phyloP scores from a whole-genome alignment of 768 basidiomycete genomes.

The Psilocybe sp. region DNA sequence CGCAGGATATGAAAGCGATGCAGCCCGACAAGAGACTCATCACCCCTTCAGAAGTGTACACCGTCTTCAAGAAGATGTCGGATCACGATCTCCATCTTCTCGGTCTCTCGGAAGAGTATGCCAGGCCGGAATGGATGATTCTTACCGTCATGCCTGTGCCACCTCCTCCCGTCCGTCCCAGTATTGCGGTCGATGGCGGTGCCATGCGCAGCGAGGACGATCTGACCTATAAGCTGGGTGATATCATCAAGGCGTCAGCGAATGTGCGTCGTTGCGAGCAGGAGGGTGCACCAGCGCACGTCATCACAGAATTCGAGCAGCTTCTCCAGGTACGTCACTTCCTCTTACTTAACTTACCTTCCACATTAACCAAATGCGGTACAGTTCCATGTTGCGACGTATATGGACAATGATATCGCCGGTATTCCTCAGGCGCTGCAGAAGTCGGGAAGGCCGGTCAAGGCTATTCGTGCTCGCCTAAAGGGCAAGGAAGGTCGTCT shows the following conservation, averaged over 20 bases:
- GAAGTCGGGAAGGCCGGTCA: slow-evolving; percentile 95
- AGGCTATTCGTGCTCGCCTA: slow-evolving; percentile 95
- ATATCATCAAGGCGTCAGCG: slow-evolving; percentile 93
- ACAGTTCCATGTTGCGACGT: slow-evolving; percentile 97
- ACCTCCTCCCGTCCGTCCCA: slow-evolving; percentile 95
- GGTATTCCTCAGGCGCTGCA: slow-evolving; percentile 97
- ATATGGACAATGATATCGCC: slow-evolving; percentile 99
- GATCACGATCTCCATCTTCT: slow-evolving; percentile 84
- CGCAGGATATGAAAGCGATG: slow-evolving; percentile 73
- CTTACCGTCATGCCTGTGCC: slow-evolving; percentile 96
- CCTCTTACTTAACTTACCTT: slow-evolving; percentile 1
- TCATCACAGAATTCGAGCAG: slow-evolving; percentile 95
- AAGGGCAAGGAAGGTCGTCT: slow-evolving; percentile 99
- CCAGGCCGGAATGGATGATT: slow-evolving; percentile 99
- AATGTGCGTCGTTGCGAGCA: slow-evolving; percentile 91
- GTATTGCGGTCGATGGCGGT: slow-evolving; percentile 96
- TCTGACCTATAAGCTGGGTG: slow-evolving; percentile 95
- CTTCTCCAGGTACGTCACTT: slow-evolving; percentile 75
- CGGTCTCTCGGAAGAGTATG: slow-evolving; percentile 93
- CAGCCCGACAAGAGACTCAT: slow-evolving; percentile 83
- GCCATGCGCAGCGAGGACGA: slow-evolving; percentile 98
- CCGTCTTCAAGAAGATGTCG: slow-evolving; percentile 93
- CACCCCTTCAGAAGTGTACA: slow-evolving; percentile 86
- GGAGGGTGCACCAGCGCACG: slow-evolving; percentile 94
- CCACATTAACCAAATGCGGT: slow-evolving; percentile 2